Base-by-base conservation (phyloP, 2,329 filamentous ascomycete genomes). In the Trichophyton schoenleinii region DNA sequence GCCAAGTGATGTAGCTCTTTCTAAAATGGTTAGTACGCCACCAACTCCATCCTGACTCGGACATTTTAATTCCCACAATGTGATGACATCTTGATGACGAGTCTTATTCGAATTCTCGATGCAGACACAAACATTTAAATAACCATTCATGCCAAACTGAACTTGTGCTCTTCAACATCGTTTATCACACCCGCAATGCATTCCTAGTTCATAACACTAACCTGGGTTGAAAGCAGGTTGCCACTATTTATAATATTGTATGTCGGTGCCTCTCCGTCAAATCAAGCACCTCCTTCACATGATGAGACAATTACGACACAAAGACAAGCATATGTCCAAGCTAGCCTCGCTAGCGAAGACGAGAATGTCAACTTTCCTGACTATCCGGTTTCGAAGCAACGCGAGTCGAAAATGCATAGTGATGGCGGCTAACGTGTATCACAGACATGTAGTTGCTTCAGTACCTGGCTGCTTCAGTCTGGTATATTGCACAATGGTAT, bases 321-420 rank as follows among this genome's bases (percentile, higher is more conserved):
- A 85, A 84, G 89, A 95, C 90, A 95, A 95, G 89, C 89, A 95
- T 95, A 95, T 95, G 89, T 95, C 90, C 82, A 86, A 95, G 90
- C 84, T 67, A 67, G 69, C 70, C 69, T 70, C 28, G 42, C 64
- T 67, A 70, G 70, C 70, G 61, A 76, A 77, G 80, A 82, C 77
- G 80, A 82, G 67, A 78, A 71, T 72, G 75, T 80, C 78, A 74
- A 70, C 28, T 8, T 60, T 20, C n/a, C 42, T 36, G 58, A 46
- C 9, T 20, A 28, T 28, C 18, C 9, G 38, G 31, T 60, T 9
- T 28, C 20, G 46, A 60, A 11, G 4, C 9, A 20, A 18, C 20
- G 22, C 28, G 6, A 60, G 58, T 31, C 13, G 28, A n/a, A 18
- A 52, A 8, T n/a, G 3, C 34, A 25, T 41, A 20, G 28, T 31